Conservation (phyloP, 352 stramenopile species). For the Thalassiosira sp. region DNA sequence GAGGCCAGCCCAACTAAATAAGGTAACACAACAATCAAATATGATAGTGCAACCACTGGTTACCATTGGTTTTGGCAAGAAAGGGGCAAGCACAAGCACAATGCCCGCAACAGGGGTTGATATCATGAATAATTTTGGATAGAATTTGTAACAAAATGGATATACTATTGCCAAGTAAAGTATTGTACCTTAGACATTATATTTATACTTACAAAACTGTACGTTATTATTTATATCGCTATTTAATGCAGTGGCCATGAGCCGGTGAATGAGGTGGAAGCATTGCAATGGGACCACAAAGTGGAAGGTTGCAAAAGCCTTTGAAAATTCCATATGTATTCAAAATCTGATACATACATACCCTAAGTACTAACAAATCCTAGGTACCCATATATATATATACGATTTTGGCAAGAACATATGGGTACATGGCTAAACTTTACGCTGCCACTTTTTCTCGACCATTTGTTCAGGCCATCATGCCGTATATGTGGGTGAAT, state of each 20-base stretch:
- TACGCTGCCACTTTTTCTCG: neutral
- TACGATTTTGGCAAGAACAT: too few relatives aligned
- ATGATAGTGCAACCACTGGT: too few relatives aligned
- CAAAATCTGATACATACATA: neutral
- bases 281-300: neutral
- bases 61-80: neutral
- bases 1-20: too few relatives aligned
- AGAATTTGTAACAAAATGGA: neutral
- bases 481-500: neutral
- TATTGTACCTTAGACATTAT: neutral
- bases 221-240: neutral
- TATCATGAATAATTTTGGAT: neutral
- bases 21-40: too few relatives aligned
- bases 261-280: neutral
- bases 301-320: neutral
- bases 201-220: neutral
- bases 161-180: neutral
- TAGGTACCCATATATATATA: neutral
- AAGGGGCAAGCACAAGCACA: neutral
- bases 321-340: neutral
- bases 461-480: neutral
- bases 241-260: neutral
- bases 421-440: neutral
- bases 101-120: neutral
- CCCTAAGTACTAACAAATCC: neutral